A percentile compares a stretch with the other conserved stretches of the same genome.
These are phyloP conservation scores for Typha latifolia DNA, from an alignment of 176 grass and related monocot species.

Conservation along the genomic window DNA sequence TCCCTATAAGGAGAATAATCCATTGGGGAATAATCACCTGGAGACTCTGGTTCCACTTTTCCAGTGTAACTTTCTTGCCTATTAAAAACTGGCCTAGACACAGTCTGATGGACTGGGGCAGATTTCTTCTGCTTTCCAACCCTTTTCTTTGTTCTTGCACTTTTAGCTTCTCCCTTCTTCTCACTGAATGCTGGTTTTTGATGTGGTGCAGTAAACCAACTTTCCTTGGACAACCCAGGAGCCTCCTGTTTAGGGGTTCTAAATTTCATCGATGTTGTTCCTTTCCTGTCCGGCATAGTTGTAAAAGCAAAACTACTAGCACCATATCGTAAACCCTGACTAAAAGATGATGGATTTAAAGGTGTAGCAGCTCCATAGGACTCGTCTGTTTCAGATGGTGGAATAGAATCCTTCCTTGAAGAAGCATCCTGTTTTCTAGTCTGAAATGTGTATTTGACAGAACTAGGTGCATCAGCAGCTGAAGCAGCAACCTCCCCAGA, in stretches of 20 bases:
- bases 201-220: constrained; percentile 40
- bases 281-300: constrained; percentile 10
- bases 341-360: constrained; percentile 21
- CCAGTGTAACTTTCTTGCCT: constrained; percentile 4
- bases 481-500: background rate
- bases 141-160: constrained; percentile 49
- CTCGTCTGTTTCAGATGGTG: constrained; percentile 21
- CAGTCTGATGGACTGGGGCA: constrained; percentile 19
- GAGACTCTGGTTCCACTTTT: constrained; percentile 23
- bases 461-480: constrained; percentile 4
- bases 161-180: constrained; percentile 45
- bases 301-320: constrained; percentile 31
- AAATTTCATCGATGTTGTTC: constrained; percentile 14
- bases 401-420: constrained; percentile 14
- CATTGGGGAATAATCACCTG: constrained; percentile 75
- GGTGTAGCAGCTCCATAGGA: constrained; percentile 8
- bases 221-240: constrained; percentile 37
- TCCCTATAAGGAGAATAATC: constrained; percentile 67
- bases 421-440: constrained; percentile 14
- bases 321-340: constrained; percentile 21
- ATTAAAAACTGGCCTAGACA: constrained; percentile 20
- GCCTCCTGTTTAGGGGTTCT: constrained; percentile 27
- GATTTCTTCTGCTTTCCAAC: constrained; percentile 36
- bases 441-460: constrained; percentile 30
- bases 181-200: constrained; percentile 42